phyloP scores from a whole-genome alignment of 2,329 filamentous ascomycete species.

The Dactylonectria macrodidyma region DNA sequence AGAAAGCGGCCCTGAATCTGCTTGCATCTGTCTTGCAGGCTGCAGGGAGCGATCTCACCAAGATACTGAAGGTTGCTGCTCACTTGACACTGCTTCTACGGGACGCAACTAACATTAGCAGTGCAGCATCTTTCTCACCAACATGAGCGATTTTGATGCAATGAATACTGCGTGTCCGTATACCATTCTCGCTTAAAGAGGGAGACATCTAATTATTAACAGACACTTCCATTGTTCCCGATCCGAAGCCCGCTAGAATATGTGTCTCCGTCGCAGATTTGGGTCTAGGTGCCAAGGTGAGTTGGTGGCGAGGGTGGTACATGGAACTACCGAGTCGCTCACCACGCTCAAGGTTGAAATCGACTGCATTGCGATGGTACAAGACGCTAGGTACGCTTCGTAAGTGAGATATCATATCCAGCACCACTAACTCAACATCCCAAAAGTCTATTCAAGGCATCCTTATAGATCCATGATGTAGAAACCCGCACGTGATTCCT shows the following conservation, averaged over 20 bases:
- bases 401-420: too few species aligned
- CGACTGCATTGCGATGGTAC: background rate
- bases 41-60: constrained; percentile 4
- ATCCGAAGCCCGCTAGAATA: constrained; percentile 3
- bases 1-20: constrained; percentile 1
- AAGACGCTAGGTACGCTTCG: constrained; percentile 43
- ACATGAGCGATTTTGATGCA: background rate
- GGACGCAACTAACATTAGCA: background rate
- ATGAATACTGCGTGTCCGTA: background rate
- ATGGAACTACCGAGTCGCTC: too few species aligned
- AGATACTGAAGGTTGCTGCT: background rate
- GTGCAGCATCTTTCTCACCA: constrained; percentile 7
- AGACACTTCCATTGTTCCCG: background rate
- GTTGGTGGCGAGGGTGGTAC: too few species aligned
- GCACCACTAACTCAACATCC: too few species aligned
- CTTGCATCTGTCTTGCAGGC: background rate
- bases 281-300: background rate
- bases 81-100: background rate
- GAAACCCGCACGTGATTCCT: too few species aligned
- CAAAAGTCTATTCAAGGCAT: too few species aligned
- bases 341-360: background rate
- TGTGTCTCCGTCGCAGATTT: background rate
- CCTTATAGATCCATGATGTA: too few species aligned
- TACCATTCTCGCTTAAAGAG: background rate
- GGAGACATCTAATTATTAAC: background rate